Base-by-base conservation (phyloP, 805 yeast genomes). In the Wickerhamiella azymoides region DNA sequence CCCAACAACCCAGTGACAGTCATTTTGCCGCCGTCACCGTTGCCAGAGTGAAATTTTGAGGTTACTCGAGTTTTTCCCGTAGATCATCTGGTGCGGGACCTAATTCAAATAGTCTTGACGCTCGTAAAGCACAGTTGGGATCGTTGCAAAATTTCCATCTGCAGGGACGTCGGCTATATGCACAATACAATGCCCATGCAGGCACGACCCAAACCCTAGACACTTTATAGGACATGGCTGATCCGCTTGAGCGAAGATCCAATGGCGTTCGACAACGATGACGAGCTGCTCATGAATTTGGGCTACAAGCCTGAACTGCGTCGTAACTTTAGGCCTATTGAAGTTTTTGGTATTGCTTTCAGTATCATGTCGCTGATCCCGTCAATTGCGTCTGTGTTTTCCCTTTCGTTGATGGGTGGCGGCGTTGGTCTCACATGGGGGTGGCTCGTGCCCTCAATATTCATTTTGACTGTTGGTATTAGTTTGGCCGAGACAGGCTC, bases 401-500 rank as follows among this genome's bases (percentile, higher is more conserved):
- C 64, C 5, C 66, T 68, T 43, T 79, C 79, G 16, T 61, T 79
- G 9, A 60, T 71, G 24, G 75, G 79, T 0, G 86, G 86, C 5
- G 77, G 84, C 0, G 76, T 71, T 10, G 76, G 79, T 3, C 68
- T 77, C 42, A 66, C 78, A 2, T 81, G 88, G 88, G 83, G 84
- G 38, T 81, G 88, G 88, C 61, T 77, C 39, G 57, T 75, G n/a
- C 70, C 83, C 26, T 70, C 77, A 9, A 49, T 67, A 9, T 75
- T 77, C 54, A 77, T 80, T 47, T 56, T 78, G 41, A 56, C 67
- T 11, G 69, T 77, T 17, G 85, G 84, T 19, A 51, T 71, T 9
- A 67, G 79, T 11, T 74, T 81, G 77, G 69, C 83, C 2, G 80
- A 78, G 53, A 60, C 79, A 54, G 83, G 80, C 1, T 71, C 79